Base-by-base conservation (phyloP, 345 rosid genomes). In the Salix purpurea region DNA sequence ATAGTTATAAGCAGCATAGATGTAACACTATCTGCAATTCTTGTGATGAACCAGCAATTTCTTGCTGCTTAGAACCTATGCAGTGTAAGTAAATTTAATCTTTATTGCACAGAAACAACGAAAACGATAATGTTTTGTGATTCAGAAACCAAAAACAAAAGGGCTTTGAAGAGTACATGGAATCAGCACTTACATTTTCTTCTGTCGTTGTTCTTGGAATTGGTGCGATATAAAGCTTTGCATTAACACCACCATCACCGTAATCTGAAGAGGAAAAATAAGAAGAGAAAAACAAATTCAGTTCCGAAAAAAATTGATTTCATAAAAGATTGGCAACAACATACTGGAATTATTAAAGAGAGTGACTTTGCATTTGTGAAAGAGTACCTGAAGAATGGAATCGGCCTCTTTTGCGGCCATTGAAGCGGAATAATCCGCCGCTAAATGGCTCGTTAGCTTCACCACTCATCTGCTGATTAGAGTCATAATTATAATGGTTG, bases 221-320 rank as follows among this genome's bases (percentile, higher is more conserved):
- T 1, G 93, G 87, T 23, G 93, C 89, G 78, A 88, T 87, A 44
- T 90, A 94, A 65, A 94, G 85, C 82, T 94, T 92, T 67, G 87
- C 89, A 75, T 77, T 69, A 78, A 46, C 69, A 66, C 73, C 77
- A 77, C 85, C 87, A 75, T 78, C 92, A 56, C 36, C 75, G 70
- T 85, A 87, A 76, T 89, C 98, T 90, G 76, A 71, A 60, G 72
- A 58, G 42, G 1, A 54, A 54, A 23, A 21, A 76, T 6, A 71
- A 24, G 37, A 32, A 70, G 81, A 79, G 56, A 15, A 9, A 16
- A 1, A 62, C 18, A 40, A 67, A 52, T 46, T 71, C 73, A 39
- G 42, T 60, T 21, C 54, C 40, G 52, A 15, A 42, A 42, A 42
- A 42, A 42, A 11, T 12, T 14, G 46, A 42, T 42, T 42, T 11